A percentile compares a stretch with the other conserved stretches of the same genome.
phyloP scores from a whole-genome alignment of 352 stramenopile species.

The Discostella stelligera region DNA sequence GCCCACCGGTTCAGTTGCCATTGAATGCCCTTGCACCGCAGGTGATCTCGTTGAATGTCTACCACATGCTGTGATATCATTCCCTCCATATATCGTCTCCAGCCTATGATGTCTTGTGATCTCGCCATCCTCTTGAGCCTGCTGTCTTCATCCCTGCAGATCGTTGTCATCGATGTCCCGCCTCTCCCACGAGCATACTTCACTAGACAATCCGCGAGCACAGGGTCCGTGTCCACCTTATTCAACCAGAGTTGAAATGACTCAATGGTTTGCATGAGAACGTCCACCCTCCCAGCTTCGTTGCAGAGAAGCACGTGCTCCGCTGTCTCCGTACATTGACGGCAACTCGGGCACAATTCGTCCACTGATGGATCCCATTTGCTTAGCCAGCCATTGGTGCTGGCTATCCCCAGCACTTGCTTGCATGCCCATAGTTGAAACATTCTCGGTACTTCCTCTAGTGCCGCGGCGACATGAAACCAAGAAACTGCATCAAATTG shows the following conservation, averaged over 20 bases:
- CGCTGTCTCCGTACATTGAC: not conserved
- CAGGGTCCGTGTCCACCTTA: not conserved
- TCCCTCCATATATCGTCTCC: conserved; percentile 30
- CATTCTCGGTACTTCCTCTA: too few relatives aligned
- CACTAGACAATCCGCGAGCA: not conserved
- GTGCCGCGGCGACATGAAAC: too few relatives aligned
- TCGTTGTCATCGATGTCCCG: not conserved
- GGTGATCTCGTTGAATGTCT: too few relatives aligned
- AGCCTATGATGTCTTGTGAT: conserved; percentile 29
- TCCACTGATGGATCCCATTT: not conserved
- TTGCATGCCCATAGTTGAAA: too few relatives aligned
- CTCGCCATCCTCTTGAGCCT: not conserved
- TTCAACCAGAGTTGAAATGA: not conserved
- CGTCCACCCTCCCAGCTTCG: conserved; percentile 8
- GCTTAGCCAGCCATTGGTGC: too few relatives aligned
- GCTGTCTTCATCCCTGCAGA: not conserved
- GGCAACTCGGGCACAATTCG: conserved; percentile 13
- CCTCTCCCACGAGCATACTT: not conserved
- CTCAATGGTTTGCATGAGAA: not conserved
- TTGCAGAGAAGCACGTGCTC: conserved; percentile 13
- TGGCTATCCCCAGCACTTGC: too few relatives aligned
- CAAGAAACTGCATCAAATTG: conserved; percentile 15
- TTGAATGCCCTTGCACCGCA: too few relatives aligned
- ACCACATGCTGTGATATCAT: too few relatives aligned
- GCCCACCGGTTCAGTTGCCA: too few relatives aligned